Evolutionary conservation across 108 stramenopile species (phyloP).

Genomic region (Cyclotella sp.): DNA sequence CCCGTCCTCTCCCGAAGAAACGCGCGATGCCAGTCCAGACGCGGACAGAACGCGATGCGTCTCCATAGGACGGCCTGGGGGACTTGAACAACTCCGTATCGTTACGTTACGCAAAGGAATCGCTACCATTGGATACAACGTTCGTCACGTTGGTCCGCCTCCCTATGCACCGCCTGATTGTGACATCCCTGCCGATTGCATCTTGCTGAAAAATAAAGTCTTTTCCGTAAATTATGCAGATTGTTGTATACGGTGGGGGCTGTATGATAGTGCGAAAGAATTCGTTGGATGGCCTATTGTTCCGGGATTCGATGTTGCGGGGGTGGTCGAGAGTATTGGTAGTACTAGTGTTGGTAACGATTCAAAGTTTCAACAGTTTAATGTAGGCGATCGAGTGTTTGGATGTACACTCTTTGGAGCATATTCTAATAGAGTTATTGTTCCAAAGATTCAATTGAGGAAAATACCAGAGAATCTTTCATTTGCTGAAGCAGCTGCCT

Average conservation of each 20-base stretch:
- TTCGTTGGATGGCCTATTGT: slow-evolving; percentile 92
- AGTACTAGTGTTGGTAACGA: background rate
- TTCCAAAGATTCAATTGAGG: slow-evolving; percentile 78
- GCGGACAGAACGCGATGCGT: slow-evolving; percentile 62
- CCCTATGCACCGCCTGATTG: slow-evolving; percentile 39
- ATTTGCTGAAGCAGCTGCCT: slow-evolving; percentile 69
- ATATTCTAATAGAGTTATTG: slow-evolving; percentile 73
- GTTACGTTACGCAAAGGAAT: slow-evolving; percentile 64
- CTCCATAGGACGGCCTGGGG: slow-evolving; percentile 85
- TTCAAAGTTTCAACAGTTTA: slow-evolving; percentile 27
- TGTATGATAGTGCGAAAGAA: slow-evolving; percentile 86
- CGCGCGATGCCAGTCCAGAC: background rate
- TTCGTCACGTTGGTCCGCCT: slow-evolving; percentile 48
- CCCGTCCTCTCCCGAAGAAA: slow-evolving; percentile 56
- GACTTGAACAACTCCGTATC: slow-evolving; percentile 76
- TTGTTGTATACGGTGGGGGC: slow-evolving; percentile 87
- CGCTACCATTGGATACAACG: slow-evolving; percentile 86
- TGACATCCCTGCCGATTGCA: slow-evolving; percentile 55
- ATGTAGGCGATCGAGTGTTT: slow-evolving; percentile 79
- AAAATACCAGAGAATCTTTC: slow-evolving; percentile 61
- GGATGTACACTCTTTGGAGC: slow-evolving; percentile 90
- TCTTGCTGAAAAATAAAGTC: slow-evolving; percentile 63
- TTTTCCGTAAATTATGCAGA: slow-evolving; percentile 90
- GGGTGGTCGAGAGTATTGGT: slow-evolving; percentile 62
- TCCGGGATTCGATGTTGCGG: slow-evolving; percentile 91